A percentile compares a stretch with the other conserved stretches of the same genome.
Evolutionary conservation across 2,329 filamentous ascomycete genomes (phyloP).

Genomic region (Leptodontidium sp.): DNA sequence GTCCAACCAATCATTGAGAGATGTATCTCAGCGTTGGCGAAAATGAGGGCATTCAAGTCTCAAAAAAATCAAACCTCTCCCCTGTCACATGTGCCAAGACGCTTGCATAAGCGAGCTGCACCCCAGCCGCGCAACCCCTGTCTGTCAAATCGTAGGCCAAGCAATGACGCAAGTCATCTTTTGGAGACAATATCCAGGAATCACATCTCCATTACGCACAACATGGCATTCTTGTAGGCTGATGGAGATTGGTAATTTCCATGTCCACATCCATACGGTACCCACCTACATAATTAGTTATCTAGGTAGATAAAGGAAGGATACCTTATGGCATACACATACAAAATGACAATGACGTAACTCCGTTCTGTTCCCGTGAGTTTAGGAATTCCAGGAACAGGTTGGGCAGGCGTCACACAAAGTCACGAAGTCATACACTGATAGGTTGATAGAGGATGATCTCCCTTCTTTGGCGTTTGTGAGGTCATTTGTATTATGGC

Average conservation of each 20-base stretch:
- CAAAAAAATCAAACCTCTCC: background rate
- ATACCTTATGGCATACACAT: background rate
- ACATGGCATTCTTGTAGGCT: slow-evolving; percentile 5
- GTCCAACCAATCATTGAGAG: background rate
- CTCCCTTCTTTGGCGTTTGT: slow-evolving; percentile 10
- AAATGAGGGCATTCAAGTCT: slow-evolving; percentile 21
- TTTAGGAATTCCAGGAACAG: slow-evolving; percentile 13
- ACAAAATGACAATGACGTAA: slow-evolving; percentile 1
- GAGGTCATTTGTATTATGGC: slow-evolving; percentile 24
- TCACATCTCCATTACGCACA: slow-evolving; percentile 3
- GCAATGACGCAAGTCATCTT: slow-evolving; percentile 9
- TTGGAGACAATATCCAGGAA: background rate
- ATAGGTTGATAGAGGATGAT: slow-evolving; percentile 17
- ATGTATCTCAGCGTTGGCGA: background rate
- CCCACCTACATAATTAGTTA: too few relatives aligned
- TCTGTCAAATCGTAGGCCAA: slow-evolving; percentile 6
- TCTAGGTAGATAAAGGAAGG: background rate
- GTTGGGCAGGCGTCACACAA: background rate
- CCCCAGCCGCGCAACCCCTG: slow-evolving; percentile 7
- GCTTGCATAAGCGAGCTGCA: slow-evolving; percentile 12
- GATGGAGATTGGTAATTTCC: background rate
- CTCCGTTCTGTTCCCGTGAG: background rate
- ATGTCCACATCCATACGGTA: background rate
- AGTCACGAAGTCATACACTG: background rate
- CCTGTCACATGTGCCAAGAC: background rate